Evolutionary conservation across 108 stramenopile species (phyloP), one percentile per base, ranked within the genome.

Genomic region (Pelagomonas calceolata): DNA sequence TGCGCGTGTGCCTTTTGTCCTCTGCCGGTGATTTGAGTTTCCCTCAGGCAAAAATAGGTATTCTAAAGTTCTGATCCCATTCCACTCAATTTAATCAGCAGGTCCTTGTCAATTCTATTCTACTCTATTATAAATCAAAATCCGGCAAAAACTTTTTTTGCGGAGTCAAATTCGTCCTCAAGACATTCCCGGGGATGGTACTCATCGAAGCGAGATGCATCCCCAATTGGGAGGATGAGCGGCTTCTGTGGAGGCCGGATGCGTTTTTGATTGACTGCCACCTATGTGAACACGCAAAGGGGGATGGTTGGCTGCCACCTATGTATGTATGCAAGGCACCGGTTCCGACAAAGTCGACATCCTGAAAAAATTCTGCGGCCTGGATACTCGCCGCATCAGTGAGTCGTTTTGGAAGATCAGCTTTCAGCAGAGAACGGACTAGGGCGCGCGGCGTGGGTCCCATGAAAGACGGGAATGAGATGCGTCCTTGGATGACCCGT

Each of bases 391-490:
- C 63, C 26, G 80, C 80, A 30, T 82, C 84, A 71, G 80, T 81
- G 64, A 68, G 77, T 26, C 85, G 76, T 65, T 80, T 84, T 45
- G 82, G 80, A 12, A 79, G 72, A 68, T 85, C 85, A 0, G 84
- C 80, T 0, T 51, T 66, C n/a, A 85, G 75, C n/a, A 86, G 79
- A 44, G 82, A 78, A 71, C 81, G 85, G 71, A 86, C 46, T 0
- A 85, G 68, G 34, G 75, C 68, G 70, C 84, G 83, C 36, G 82
- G 82, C 60, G 75, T 74, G 32, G 78, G 65, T 32, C 81, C 84
- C 26, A 86, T 51, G 77, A 79, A 83, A 17, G 81, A 69, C 45
- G 85, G 84, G 64, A 85, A 86, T 34, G 70, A 72, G 31, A 86
- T 70, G 43, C 79, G 85, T 10, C 85, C 85, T 9, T 75, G 74